These are phyloP conservation scores for Pyrenula aspistea DNA, from an alignment of 495 filamentous ascomycete species.

Conservation along the genomic window DNA sequence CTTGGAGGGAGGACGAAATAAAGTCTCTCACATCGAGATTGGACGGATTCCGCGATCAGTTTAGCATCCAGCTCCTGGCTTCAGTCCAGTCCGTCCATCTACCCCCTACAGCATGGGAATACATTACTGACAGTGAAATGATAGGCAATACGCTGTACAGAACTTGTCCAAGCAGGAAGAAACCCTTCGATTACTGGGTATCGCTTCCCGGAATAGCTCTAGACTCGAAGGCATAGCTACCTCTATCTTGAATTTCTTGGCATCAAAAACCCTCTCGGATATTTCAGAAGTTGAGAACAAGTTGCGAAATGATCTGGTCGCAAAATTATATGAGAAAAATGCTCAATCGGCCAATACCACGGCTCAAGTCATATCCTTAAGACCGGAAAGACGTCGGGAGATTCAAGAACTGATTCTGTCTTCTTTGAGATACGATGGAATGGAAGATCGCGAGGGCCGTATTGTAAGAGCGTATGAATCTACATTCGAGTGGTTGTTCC, in stretches of 20 bases:
- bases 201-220: not conserved
- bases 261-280: not conserved
- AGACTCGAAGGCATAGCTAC: not conserved
- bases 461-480: slow-evolving; percentile 1
- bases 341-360: slow-evolving; percentile 5
- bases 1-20: slow-evolving; percentile 9
- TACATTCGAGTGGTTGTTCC: slow-evolving; percentile 19
- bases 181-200: not conserved
- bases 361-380: slow-evolving; percentile 4
- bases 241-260: not conserved
- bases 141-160: slow-evolving; percentile 1
- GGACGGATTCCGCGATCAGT: slow-evolving; percentile 8
- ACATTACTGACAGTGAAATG: not conserved
- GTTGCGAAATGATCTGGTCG: slow-evolving; percentile 2
- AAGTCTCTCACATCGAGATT: slow-evolving; percentile 11
- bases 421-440: not conserved
- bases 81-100: slow-evolving; percentile 6
- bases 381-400: slow-evolving; percentile 4
- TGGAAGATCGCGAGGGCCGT: not conserved
- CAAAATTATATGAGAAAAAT: slow-evolving; percentile 2
- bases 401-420: slow-evolving; percentile 11
- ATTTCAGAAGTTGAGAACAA: not conserved
- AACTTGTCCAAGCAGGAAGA: slow-evolving; percentile 5
- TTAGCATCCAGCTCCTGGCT: slow-evolving; percentile 8
- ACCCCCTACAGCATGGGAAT: not conserved